Evolutionary conservation across 2,329 filamentous ascomycete genomes (phyloP), one percentile per base, ranked within the genome.

Genomic region (Colletotrichum lindemuthianum): DNA sequence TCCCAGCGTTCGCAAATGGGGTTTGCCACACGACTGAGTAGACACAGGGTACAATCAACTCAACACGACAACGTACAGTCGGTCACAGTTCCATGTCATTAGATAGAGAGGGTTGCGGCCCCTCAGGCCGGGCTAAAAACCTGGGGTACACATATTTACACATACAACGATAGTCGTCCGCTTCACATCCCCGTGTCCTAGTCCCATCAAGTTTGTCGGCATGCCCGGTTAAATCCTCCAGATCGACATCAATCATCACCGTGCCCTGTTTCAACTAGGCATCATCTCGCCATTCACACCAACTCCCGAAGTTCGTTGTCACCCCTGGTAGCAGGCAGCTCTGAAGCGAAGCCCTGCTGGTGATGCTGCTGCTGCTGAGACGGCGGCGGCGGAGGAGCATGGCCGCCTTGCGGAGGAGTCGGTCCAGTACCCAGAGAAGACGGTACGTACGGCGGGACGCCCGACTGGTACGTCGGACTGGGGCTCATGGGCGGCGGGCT

Each of bases 251-350:
- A 24, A n/a, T 32, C 34, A 34, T 48, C 40, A 7, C 32, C 24
- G 12, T 51, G 15, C 7, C 43, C 50, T 50, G 41, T 58, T 11
- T 2, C n/a, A 37, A 36, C 10, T 36, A n/a, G 13, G n/a, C 13
- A 24, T 15, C 11, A 11, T 52, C 37, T 13, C 13, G 39, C 40
- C 33, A 32, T 16, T 66, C 56, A 76, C 6, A 72, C 71, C 63
- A 78, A 60, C 65, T 78, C 75, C 55, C 72, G 71, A 51, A 76
- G 63, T 67, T 77, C 71, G 13, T 72, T 66, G 60, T 77, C 71
- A 4, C 70, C 67, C 44, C 71, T 72, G 45, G 70, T 60, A 15
- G 71, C 67, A 24, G 75, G 68, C 71, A 78, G 66, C 69, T 77
- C 76, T 2, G 70, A 68, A 39, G 68, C 37, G 59, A 36, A 39